phyloP scores from a whole-genome alignment of 495 filamentous ascomycete genomes.

The Xylaria venustula region DNA sequence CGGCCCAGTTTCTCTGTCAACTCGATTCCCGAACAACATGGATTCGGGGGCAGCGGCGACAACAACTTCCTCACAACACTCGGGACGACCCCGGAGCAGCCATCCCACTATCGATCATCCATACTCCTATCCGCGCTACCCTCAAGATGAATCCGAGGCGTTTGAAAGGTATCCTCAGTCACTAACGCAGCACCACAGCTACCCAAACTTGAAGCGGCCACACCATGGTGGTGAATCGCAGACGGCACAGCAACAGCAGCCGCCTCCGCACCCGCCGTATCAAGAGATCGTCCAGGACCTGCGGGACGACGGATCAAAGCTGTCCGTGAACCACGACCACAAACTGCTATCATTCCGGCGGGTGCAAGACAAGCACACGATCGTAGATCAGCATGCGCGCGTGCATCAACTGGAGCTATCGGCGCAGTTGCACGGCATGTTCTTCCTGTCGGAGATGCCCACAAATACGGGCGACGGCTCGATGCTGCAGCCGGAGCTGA shows the following conservation, averaged over 20 bases:
- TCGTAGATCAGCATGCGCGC: slow-evolving; percentile 53
- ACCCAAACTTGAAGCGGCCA: slow-evolving; percentile 52
- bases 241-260: slow-evolving; percentile 24
- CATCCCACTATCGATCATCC: slow-evolving; percentile 33
- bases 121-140: slow-evolving; percentile 44
- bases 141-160: slow-evolving; percentile 43
- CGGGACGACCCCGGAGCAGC: slow-evolving; percentile 44
- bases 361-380: slow-evolving; percentile 54
- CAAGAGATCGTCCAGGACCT: slow-evolving; percentile 54
- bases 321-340: slow-evolving; percentile 55
- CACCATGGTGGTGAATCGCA: slow-evolving; percentile 40
- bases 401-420: slow-evolving; percentile 61
- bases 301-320: slow-evolving; percentile 51
- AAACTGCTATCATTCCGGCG: slow-evolving; percentile 55
- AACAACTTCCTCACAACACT: slow-evolving; percentile 39
- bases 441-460: slow-evolving; percentile 88
- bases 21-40: slow-evolving; percentile 42
- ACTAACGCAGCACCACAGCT: slow-evolving; percentile 52
- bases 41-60: slow-evolving; percentile 41
- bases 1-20: slow-evolving; percentile 46
- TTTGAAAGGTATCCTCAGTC: slow-evolving; percentile 48
- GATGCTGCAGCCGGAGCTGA: slow-evolving; percentile 72
- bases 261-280: slow-evolving; percentile 40
- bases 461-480: slow-evolving; percentile 63
- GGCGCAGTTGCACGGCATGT: slow-evolving; percentile 93